phyloP scores from a whole-genome alignment of 345 rosid species.

The Brassica napus region DNA sequence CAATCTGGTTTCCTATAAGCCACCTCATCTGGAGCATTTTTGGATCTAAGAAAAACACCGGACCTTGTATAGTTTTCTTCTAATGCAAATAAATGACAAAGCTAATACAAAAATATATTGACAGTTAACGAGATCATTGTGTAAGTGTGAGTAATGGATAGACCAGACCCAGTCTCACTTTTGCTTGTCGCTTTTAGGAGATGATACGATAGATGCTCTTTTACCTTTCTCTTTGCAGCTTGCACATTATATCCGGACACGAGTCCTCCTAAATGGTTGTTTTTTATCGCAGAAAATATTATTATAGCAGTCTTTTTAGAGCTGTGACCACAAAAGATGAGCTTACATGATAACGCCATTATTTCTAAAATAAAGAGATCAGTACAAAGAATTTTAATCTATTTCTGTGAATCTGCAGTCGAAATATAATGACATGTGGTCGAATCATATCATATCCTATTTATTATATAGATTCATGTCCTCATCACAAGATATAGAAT shows the following conservation, averaged over 20 bases:
- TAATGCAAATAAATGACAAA: neutral
- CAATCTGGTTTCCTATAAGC: neutral
- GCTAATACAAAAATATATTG: neutral
- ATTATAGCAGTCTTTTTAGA: neutral
- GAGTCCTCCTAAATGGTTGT: constrained; percentile 17
- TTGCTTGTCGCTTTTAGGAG: constrained; percentile 17
- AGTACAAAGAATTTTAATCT: constrained; percentile 8
- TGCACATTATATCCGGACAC: constrained; percentile 26
- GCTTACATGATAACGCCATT: constrained; percentile 17
- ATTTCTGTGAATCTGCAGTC: constrained; percentile 17
- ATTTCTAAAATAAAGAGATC: constrained; percentile 18
- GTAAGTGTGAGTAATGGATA: neutral
- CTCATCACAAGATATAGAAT: neutral
- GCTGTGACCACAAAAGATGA: constrained; percentile 23
- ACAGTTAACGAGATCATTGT: neutral
- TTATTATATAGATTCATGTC: neutral
- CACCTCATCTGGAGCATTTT: neutral
- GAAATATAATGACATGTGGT: constrained; percentile 8
- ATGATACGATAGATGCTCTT: constrained; percentile 20
- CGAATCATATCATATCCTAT: constrained; percentile 13
- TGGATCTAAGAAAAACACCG: neutral
- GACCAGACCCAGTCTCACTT: constrained; percentile 22
- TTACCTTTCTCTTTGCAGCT: constrained; percentile 8
- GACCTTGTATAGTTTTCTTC: neutral
- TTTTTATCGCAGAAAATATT: neutral